Conservation (phyloP, 1,284 basidiomycete genomes). For the Anthracocystis setariae region DNA sequence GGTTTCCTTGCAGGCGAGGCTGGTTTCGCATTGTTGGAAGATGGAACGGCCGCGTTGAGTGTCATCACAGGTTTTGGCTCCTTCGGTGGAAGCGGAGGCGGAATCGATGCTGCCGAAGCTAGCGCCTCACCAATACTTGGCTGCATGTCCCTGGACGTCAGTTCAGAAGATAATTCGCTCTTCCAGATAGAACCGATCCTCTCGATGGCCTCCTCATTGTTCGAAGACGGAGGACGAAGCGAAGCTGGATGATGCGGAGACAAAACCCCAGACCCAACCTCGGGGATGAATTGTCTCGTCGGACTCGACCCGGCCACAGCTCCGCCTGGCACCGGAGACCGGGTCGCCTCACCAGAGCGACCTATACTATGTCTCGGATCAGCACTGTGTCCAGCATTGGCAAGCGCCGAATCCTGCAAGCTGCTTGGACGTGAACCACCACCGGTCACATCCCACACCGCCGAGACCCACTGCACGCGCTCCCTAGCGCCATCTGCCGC, state of each 20-base stretch:
- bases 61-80: constrained; percentile 11
- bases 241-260: constrained; percentile 16
- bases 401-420: constrained; percentile 18
- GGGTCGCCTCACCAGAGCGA: constrained; percentile 1
- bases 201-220: constrained; percentile 45
- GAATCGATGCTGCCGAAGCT: constrained; percentile 19
- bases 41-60: not conserved
- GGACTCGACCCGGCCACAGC: constrained; percentile 13
- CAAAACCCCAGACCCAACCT: constrained; percentile 8
- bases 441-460: constrained; percentile 35
- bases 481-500: constrained; percentile 55
- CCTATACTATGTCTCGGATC: not conserved
- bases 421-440: constrained; percentile 11
- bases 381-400: constrained; percentile 20
- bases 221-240: constrained; percentile 20
- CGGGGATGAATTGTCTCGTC: constrained; percentile 6
- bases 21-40: constrained; percentile 3
- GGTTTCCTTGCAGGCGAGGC: not conserved
- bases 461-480: constrained; percentile 55
- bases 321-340: constrained; percentile 5
- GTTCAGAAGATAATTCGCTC: constrained; percentile 50
- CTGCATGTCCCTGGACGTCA: constrained; percentile 33
- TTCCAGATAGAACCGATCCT: constrained; percentile 53
- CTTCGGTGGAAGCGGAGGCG: constrained; percentile 55
- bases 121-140: constrained; percentile 42